Evolutionary conservation across 345 rosid species (phyloP).

Genomic region (Salix purpurea): DNA sequence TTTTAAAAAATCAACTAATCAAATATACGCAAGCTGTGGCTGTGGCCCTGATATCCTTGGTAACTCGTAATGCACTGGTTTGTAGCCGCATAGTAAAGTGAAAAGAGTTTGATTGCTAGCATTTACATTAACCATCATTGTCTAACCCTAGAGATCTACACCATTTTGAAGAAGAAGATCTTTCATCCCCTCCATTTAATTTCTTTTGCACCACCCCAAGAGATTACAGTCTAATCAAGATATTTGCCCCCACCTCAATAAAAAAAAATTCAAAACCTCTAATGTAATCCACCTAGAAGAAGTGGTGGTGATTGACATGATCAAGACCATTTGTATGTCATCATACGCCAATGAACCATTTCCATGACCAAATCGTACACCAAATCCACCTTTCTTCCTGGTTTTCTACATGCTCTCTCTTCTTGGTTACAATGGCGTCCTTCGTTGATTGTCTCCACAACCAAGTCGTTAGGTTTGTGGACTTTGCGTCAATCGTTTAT

Average conservation of each 20-base stretch:
- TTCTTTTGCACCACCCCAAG: constrained; percentile 14
- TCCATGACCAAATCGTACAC: background rate
- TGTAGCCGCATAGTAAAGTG: no score
- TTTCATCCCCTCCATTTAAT: background rate
- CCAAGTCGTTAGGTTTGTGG: no score
- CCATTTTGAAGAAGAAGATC: background rate
- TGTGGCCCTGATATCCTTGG: no score
- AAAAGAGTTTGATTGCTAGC: background rate
- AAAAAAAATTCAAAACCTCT: background rate
- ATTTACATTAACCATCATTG: background rate
- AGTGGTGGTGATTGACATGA: constrained; percentile 18
- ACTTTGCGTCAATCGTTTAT: constrained; percentile 1
- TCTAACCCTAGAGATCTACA: background rate
- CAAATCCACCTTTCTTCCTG: background rate
- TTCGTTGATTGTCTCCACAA: background rate
- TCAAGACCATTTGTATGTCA: constrained; percentile 9
- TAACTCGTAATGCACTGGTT: no score
- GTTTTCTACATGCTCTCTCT: constrained; percentile 12
- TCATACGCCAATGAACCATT: background rate
- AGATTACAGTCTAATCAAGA: constrained; percentile 19
- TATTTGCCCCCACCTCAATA: background rate
- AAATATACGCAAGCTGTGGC: no score
- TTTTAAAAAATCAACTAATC: no score
- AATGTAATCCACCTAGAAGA: background rate
- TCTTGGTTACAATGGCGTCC: constrained; percentile 12